Evolutionary conservation across 306 rosid species (phyloP), one percentile per base, ranked within the genome.

Genomic region (Vigna mungo): DNA sequence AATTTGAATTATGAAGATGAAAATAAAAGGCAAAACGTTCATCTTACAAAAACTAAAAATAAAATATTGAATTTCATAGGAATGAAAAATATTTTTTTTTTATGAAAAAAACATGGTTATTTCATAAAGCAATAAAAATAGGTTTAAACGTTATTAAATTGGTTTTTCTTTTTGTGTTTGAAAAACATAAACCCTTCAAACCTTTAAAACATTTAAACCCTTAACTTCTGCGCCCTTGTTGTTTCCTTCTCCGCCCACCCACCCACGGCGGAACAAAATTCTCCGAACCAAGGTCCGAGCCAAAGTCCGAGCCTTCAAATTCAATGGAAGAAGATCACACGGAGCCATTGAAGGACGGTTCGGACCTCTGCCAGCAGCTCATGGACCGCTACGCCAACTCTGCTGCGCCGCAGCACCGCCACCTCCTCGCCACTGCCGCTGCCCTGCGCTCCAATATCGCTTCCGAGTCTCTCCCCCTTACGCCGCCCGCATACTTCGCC

Each of bases 331-430:
- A 83, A 47, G 87, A 84, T 36, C 87, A 62, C 36, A n/a, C 56
- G 0, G 88, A 81, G 27, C 4, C 77, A 7, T 86, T 90, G 69
- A 84, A 73, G 7, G 89, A 68, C 43, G 89, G 83, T 78, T 75
- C 89, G 9, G 97, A 92, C 85, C 83, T 92, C 25, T 90, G 91
- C 82, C 90, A 85, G 60, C 97, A 92, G 86, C 97, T 95, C 86
- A 88, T 92, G 89, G 93, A 81, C 86, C 97, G 97, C 67, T 95
- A 95, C 71, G 79, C 91, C 81, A 92, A 90, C 84, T 92, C 97
- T 55, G 46, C 87, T 16, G 96, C 98, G 0, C 87, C 93, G 1
- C 99, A 95, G 70, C 97, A 95, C 74, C 96, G 93, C 71, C 97
- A 95, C 81, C 96, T 92, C 44, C 82, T 92, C 9, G 94, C 97